Evolutionary conservation across 169 alveolate species (phyloP).

Genomic region (Plasmodium fragile): DNA sequence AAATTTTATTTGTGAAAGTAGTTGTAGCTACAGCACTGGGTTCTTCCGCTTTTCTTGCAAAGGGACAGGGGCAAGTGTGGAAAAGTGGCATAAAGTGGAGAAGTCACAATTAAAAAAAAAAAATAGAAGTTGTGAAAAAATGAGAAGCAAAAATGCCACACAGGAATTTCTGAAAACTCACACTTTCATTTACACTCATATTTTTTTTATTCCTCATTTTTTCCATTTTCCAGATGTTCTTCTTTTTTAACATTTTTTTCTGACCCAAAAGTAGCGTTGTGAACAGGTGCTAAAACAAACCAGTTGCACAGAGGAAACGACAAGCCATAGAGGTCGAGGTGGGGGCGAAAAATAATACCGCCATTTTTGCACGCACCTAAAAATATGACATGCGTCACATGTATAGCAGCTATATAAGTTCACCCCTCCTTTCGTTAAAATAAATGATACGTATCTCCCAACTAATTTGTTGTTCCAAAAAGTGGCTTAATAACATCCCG

Average conservation of each 20-base stretch:
- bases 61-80: background rate
- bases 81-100: background rate
- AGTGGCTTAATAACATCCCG: background rate
- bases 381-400: background rate
- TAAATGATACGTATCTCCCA: background rate
- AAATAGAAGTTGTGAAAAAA: background rate
- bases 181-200: background rate
- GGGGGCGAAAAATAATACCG: background rate
- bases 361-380: constrained; percentile 3
- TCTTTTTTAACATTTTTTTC: background rate
- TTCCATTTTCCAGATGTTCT: background rate
- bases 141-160: background rate
- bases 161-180: background rate
- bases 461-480: background rate
- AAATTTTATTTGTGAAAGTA: background rate
- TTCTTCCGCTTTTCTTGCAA: background rate
- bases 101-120: background rate
- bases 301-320: background rate
- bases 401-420: background rate
- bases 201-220: background rate
- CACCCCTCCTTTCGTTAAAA: background rate
- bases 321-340: background rate
- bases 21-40: constrained; percentile 13
- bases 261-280: background rate
- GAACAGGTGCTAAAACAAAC: background rate